phyloP scores from a whole-genome alignment of 176 grass and related monocot species.

The Carex parvula region DNA sequence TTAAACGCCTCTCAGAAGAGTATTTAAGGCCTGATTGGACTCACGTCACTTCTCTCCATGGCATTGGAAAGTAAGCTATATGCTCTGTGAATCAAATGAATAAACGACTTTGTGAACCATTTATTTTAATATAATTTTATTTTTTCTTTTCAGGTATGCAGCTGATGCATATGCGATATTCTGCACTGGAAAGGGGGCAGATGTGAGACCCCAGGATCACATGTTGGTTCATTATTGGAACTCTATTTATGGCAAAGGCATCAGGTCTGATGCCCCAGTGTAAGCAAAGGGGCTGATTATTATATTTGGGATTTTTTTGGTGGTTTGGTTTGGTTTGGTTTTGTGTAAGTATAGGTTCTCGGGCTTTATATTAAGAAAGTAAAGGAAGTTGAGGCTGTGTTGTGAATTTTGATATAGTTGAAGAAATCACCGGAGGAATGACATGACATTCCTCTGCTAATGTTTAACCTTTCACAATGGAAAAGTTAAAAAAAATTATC shows the following conservation, averaged over 20 bases:
- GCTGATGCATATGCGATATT: slow-evolving; percentile 89
- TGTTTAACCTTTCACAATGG: no score
- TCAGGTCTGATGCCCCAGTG: background rate
- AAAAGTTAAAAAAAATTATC: no score
- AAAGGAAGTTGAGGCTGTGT: no score
- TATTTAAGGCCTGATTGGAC: slow-evolving; percentile 55
- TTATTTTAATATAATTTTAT: background rate
- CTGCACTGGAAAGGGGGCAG: slow-evolving; percentile 46
- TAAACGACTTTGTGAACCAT: background rate
- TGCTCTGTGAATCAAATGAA: background rate
- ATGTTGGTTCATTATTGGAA: slow-evolving; percentile 39
- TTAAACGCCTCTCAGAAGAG: slow-evolving; percentile 36
- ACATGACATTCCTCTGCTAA: no score
- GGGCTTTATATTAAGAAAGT: no score
- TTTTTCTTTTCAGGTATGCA: slow-evolving; percentile 43
- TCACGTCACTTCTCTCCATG: slow-evolving; percentile 55
- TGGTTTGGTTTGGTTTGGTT: no score
- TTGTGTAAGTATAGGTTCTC: no score
- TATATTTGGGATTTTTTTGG: background rate
- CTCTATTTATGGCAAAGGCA: background rate
- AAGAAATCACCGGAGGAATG: background rate
- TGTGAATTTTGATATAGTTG: background rate
- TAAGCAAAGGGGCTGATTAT: background rate
- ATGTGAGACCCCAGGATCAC: slow-evolving; percentile 58
- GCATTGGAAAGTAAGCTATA: slow-evolving; percentile 58